Base-by-base conservation (phyloP, 768 basidiomycete genomes). In the Suillus weaverae region DNA sequence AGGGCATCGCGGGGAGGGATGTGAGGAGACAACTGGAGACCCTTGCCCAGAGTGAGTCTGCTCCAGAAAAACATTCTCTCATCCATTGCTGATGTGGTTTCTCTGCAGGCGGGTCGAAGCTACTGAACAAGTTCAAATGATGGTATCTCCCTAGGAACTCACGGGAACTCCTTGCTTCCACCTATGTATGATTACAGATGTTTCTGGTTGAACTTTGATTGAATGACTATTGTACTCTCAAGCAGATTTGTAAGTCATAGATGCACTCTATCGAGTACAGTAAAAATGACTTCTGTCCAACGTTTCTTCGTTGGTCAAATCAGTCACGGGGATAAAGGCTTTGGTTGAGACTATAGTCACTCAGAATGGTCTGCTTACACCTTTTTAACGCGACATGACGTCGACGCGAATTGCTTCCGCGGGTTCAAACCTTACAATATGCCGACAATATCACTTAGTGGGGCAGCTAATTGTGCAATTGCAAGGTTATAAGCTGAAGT, bases 1-100 rank as follows among this genome's bases (percentile, higher is more conserved):
- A 87, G 71, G 84, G 80, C 64, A 73, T 88, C 36, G 85, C 85
- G 20, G 86, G 88, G 4, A 79, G 77, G 68, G 81, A 81, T 62
- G 82, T 81, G 50, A 74, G 83, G 46, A 72, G 74, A 39, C 85
- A 84, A 68, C 65, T 89, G 48, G 85, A 87, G 64, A 77, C 67
- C 65, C 67, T 88, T 51, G 80, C 85, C 32, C 81, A 85, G 54
- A 81, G 87, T 89, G 69, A 71, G 87, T 83, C 57, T 35, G 53
- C 30, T 55, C 57, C 60, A 38, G 36, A 20, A 61, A 64, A 63
- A 61, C 38, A 60, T 62, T 57, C 33, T 62, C 59, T 68, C 30
- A 26, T 48, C 1, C 30, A n/a, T 39, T 13, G 38, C 16, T 55
- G 41, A 30, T 35, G 32, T 43, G 6, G 14, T 43, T 41, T 61